Evolutionary conservation across 2,329 filamentous ascomycete species (phyloP).

Genomic region (Aspergillus viridinutans): DNA sequence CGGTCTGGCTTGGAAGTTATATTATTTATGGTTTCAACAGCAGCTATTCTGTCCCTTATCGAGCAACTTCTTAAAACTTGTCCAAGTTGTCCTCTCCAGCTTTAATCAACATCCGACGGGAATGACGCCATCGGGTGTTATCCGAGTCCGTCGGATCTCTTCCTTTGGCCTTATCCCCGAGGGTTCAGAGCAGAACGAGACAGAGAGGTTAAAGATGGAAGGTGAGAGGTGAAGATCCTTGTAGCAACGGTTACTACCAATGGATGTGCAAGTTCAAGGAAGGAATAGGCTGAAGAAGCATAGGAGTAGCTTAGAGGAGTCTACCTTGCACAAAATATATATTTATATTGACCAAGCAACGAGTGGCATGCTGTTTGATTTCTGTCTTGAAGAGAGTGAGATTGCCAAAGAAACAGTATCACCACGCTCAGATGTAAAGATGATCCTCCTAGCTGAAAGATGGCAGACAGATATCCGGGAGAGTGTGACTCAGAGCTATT

Average conservation of each 20-base stretch:
- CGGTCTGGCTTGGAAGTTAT: background rate
- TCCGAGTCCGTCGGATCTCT: slow-evolving; percentile 8
- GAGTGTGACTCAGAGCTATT: background rate
- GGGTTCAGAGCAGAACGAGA: background rate
- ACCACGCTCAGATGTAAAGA: background rate
- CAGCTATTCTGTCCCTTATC: background rate
- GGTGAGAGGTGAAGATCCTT: too few relatives aligned
- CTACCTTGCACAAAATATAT: background rate
- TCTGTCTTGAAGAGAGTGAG: background rate
- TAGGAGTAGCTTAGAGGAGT: background rate
- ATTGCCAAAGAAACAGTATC: background rate
- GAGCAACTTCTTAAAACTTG: background rate
- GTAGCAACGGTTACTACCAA: background rate
- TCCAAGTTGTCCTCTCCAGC: background rate
- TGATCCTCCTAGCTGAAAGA: background rate
- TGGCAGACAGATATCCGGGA: background rate
- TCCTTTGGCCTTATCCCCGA: background rate
- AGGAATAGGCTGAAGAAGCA: background rate
- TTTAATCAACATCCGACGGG: slow-evolving; percentile 1
- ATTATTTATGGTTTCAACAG: background rate
- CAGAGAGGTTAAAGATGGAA: background rate
- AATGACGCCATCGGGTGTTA: slow-evolving; percentile 7
- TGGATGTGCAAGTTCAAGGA: background rate
- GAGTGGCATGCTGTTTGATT: background rate
- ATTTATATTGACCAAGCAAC: background rate